Evolutionary conservation across 2,329 filamentous ascomycete genomes (phyloP), one percentile per base, ranked within the genome.

Genomic region (Ceratocystiopsis sp.): DNA sequence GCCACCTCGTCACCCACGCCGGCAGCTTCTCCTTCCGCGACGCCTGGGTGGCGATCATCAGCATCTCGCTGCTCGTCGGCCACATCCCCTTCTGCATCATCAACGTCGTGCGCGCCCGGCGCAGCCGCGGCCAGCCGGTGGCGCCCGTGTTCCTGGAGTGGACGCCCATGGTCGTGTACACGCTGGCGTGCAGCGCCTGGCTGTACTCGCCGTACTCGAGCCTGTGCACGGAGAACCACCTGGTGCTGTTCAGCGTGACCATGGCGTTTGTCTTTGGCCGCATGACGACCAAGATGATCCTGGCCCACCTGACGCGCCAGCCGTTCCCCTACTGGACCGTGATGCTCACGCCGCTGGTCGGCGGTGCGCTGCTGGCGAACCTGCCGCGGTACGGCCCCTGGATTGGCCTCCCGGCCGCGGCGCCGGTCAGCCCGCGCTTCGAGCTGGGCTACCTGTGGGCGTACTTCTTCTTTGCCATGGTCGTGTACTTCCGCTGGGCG

Each of bases 271-370:
- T 95, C 46, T 96, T 98, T 60, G 91, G 91, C 34, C 81, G 91
- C 52, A 86, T 98, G 80, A 96, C 91, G 0, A 98, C 91, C 35
- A 98, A 96, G 68, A 96, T 96, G 61, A 98, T 98, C 57, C 77
- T 98, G 16, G 89, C 91, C 3, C 91, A 98, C 61, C 69, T 98
- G 42, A 91, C 91, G 2, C 77, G 77, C 49, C 91, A 96, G 59
- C 84, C 89, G 4, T 98, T 96, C 63, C 91, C 91, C 1, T 93
- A 84, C 70, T 96, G 87, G 86, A 96, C 91, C 12, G 73, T 91
- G 40, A 83, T 96, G 73, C 70, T 96, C 35, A 76, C 74, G 33
- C 91, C 91, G 9, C 76, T 98, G 35, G 71, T 95, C 40, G 82
- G 83, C 41, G 91, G 91, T 42, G 87, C 86, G 8, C 55, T 89